A percentile compares a stretch with the other conserved stretches of the same genome.
These are phyloP conservation scores for Kwoniella europaea DNA, from an alignment of 768 basidiomycete species.

Conservation along the genomic window DNA sequence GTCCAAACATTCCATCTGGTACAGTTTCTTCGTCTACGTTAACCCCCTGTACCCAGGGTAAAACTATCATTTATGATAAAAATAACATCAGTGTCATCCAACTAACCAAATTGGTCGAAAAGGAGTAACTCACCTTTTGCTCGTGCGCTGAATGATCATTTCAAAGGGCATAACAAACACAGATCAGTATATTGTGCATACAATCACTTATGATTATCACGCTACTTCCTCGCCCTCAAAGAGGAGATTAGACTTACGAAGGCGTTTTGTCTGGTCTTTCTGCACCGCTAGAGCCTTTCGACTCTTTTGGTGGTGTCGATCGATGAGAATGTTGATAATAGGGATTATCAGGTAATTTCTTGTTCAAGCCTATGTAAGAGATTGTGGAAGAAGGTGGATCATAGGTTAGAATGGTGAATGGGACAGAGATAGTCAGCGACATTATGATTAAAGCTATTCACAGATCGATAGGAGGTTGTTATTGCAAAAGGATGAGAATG, in stretches of 20 bases:
- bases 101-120: neutral
- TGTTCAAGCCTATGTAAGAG: conserved; percentile 23
- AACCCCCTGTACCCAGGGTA: conserved; percentile 50
- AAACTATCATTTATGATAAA: conserved; percentile 25
- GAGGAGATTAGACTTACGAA: conserved; percentile 31
- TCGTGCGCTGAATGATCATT: conserved; percentile 15
- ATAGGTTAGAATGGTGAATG: conserved; percentile 42
- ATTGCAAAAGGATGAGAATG: neutral
- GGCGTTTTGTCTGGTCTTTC: conserved; percentile 38
- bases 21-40: conserved; percentile 26
- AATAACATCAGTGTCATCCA: conserved; percentile 23
- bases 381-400: conserved; percentile 44
- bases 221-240: conserved; percentile 11
- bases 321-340: conserved; percentile 10
- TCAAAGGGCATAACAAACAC: neutral
- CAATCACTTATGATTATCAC: neutral
- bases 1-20: conserved; percentile 52
- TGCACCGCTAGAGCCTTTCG: conserved; percentile 14
- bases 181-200: conserved; percentile 12
- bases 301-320: conserved; percentile 22
- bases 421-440: conserved; percentile 43
- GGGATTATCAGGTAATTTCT: conserved; percentile 13
- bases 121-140: conserved; percentile 32
- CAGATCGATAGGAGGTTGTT: neutral
- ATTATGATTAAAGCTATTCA: conserved; percentile 15